phyloP scores from a whole-genome alignment of 345 rosid species.

The Ceriops decandra region DNA sequence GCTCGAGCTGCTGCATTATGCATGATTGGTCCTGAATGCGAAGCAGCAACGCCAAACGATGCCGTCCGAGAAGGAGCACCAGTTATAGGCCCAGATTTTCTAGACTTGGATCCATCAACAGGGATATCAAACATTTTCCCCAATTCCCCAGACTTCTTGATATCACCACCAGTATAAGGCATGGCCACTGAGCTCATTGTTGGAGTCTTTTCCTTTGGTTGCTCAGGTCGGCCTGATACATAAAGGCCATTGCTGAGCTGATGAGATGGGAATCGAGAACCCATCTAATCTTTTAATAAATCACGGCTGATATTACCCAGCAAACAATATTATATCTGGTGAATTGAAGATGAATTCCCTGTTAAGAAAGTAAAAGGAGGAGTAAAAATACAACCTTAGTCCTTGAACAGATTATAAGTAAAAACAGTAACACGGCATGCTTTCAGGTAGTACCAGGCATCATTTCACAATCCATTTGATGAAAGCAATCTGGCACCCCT shows the following conservation, averaged over 20 bases:
- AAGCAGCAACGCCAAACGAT: constrained; percentile 78
- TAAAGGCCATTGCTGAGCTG: constrained; percentile 84
- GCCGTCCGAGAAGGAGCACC: constrained; percentile 81
- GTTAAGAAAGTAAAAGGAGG: constrained; percentile 14
- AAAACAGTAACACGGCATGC: constrained; percentile 2
- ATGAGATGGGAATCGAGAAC: constrained; percentile 88
- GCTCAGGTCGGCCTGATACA: constrained; percentile 92
- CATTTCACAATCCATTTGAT: not conserved
- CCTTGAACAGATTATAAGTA: not conserved
- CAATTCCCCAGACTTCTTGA: constrained; percentile 86
- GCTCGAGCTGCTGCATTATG: constrained; percentile 75
- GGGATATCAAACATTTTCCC: constrained; percentile 97
- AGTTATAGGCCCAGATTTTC: constrained; percentile 93
- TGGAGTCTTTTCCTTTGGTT: constrained; percentile 77
- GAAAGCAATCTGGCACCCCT: not conserved
- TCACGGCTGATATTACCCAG: constrained; percentile 12
- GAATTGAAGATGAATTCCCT: constrained; percentile 30
- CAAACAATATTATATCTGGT: constrained; percentile 8
- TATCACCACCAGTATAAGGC: constrained; percentile 97
- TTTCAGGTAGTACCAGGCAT: not conserved
- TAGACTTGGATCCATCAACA: constrained; percentile 57
- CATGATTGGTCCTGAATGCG: constrained; percentile 79
- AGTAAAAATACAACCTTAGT: not conserved
- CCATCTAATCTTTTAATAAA: constrained; percentile 48
- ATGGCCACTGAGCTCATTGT: constrained; percentile 84